These are phyloP conservation scores for Candida sanyaensis DNA, from an alignment of 1,139 yeast species.

Conservation along the genomic window DNA sequence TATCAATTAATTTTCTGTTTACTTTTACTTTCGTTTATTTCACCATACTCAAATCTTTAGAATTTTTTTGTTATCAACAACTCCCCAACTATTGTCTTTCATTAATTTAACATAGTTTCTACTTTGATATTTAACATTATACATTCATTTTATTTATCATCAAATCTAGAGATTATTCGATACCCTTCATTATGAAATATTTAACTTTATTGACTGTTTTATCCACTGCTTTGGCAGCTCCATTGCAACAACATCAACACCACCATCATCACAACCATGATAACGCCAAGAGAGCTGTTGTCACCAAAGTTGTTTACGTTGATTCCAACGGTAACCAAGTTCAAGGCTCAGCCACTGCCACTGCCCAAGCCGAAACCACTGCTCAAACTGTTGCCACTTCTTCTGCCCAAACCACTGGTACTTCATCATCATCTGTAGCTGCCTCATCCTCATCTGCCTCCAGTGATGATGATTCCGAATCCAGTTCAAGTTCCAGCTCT, in stretches of 20 bases:
- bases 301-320: constrained; percentile 81
- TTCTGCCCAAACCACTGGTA: constrained; percentile 10
- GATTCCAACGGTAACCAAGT: constrained; percentile 58
- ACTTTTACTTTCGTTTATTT: neutral
- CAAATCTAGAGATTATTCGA: neutral
- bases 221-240: constrained; percentile 31
- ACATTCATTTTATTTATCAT: constrained; percentile 1
- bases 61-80: neutral
- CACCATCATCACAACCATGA: constrained; percentile 29
- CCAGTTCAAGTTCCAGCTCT: constrained; percentile 29
- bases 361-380: neutral
- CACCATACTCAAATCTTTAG: neutral
- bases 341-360: constrained; percentile 15
- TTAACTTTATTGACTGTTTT: constrained; percentile 22
- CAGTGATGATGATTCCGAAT: constrained; percentile 9
- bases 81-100: constrained; percentile 5
- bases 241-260: constrained; percentile 35
- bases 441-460: neutral
- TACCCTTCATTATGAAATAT: constrained; percentile 4
- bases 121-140: neutral
- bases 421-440: constrained; percentile 5
- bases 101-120: neutral
- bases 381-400: neutral
- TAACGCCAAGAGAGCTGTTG: constrained; percentile 63
- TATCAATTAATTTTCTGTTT: neutral